Base-by-base conservation (phyloP, 495 filamentous ascomycete genomes). In the Penicillium tannophilum region DNA sequence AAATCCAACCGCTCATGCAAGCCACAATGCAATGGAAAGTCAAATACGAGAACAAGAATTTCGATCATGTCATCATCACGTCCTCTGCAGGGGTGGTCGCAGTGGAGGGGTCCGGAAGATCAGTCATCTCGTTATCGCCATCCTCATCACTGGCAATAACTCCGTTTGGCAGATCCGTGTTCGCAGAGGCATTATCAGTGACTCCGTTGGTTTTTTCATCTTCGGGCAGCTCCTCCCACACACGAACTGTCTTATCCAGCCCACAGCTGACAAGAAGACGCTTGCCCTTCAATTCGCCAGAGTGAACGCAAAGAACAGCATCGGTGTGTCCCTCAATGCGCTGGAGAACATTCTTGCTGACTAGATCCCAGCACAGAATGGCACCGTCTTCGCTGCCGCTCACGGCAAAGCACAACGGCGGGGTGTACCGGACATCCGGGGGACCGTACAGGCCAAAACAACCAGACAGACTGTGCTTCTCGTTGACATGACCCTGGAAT, bases 401-500 rank as follows among this genome's bases (percentile, higher is more conserved):
- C 1, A 89, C 89, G 6, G 89, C 84, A 64, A 93, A 95, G 30
- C 58, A 63, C 24, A 60, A 51, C 10, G 67, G 67, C 16, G 62
- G 57, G 3, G 56, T 35, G 30, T 62, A 61, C 23, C 51, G 61
- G 14, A 84, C 82, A 50, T 78, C 66, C 59, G 66, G 69, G 28
- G 68, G 69, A 20, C 81, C 71, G 58, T 92, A 86, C 16, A 81
- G 69, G 28, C 90, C 92, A 74, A 97, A 97, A 24, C 86, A 84
- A 6, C 93, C 91, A 24, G 83, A 83, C 26, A 98, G 78, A 58
- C 90, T 92, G 76, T 87, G 97, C 53, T 88, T 90, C 62, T 83
- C 79, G 70, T 97, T 98, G 52, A 79, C 75, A 71, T 98, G 95
- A 8, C 95, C 94, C 73, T 96, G 91, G 79, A 97, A 98, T 23